Evolutionary conservation across 148 eudicot species (phyloP).

Genomic region (Silene uniflora): DNA sequence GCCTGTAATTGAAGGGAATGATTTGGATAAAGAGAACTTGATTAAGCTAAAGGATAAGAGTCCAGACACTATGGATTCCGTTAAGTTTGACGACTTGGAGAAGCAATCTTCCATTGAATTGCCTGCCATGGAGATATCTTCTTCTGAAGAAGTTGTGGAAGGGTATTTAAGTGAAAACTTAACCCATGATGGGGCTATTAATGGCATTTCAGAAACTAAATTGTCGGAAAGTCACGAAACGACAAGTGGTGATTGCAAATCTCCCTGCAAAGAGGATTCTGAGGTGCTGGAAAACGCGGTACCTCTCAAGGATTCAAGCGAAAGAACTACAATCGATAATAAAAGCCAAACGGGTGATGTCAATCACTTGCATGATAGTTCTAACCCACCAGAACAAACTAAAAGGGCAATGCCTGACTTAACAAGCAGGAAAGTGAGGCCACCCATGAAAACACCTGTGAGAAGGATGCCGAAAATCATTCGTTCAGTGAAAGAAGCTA

Average conservation of each 20-base stretch:
- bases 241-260: neutral
- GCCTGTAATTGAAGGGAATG: too few relatives aligned
- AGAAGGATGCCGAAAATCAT: conserved; percentile 59
- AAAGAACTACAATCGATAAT: conserved; percentile 7
- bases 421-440: conserved; percentile 20
- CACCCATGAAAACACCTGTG: conserved; percentile 21
- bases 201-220: conserved; percentile 19
- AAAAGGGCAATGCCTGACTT: conserved; percentile 21
- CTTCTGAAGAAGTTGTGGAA: neutral
- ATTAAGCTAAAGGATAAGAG: conserved; percentile 24
- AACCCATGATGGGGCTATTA: conserved; percentile 12
- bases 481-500: conserved; percentile 73
- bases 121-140: conserved; percentile 3
- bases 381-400: conserved; percentile 8
- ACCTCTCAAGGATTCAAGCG: conserved; percentile 15
- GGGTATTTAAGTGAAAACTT: conserved; percentile 16
- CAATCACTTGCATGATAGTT: conserved; percentile 6
- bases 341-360: conserved; percentile 11
- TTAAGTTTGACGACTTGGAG: conserved; percentile 3
- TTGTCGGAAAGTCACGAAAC: conserved; percentile 4
- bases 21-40: conserved; percentile 22
- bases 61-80: conserved; percentile 6
- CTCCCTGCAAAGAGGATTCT: conserved; percentile 14
- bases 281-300: conserved; percentile 23
- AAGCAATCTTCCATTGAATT: conserved; percentile 12